Base-by-base conservation (phyloP, 2,329 filamentous ascomycete genomes). In the Venturia asperata region DNA sequence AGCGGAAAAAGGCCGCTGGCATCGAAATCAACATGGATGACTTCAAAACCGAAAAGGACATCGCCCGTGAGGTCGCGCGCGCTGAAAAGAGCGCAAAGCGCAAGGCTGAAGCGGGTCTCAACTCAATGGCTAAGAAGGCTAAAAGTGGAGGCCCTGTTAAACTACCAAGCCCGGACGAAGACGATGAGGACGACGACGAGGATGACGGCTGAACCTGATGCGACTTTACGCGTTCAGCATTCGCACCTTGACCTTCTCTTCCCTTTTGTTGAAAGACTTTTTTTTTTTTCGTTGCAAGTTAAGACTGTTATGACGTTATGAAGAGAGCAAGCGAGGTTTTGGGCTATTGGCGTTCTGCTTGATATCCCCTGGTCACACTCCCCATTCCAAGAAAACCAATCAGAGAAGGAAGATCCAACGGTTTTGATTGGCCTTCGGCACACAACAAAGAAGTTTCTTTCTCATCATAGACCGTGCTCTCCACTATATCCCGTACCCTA, bases 1-100 rank as follows among this genome's bases (percentile, higher is more conserved):
- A 96, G 73, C 85, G 86, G 70, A 83, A 82, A 61, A 84, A 84
- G 71, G 67, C 72, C 4, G 66, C 68, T 6, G 69, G 70, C 19
- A 72, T 72, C 61, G 70, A 27, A 21, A 30, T 67, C 63, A 72
- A 70, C 60, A 70, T 66, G 24, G 73, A 72, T 30, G 76, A 76
- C 43, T 71, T 70, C 58, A 75, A 78, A 69, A 76, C 77, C 66
- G 77, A 77, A 67, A 78, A 76, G 65, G 65, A 67, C 37, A 65
- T 67, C 11, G 43, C 70, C 2, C 69, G 67, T 27, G 69, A 70
- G 13, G 66, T 77, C 63, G 63, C 64, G 67, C 67, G 62, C 64
- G 65, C 64, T 65, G 74, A 68, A 74, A 75, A 65, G 64, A 74
- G 73, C 56, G 77, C 77, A 67, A 84, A 84, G 72, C 77, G 82